Evolutionary conservation across 495 filamentous ascomycete genomes (phyloP).

Genomic region (Talaromyces stipitatus): DNA sequence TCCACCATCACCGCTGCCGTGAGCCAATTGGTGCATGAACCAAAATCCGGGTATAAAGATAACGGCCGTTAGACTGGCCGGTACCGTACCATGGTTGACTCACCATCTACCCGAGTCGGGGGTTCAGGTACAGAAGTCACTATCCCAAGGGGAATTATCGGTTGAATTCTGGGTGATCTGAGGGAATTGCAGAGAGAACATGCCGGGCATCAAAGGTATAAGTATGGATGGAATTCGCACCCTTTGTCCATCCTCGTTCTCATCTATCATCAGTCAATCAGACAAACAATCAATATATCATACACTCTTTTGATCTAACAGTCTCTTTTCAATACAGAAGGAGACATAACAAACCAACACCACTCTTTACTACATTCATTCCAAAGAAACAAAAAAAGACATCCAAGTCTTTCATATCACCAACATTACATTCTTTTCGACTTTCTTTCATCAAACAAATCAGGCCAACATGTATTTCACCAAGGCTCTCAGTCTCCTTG

Average conservation of each 20-base stretch:
- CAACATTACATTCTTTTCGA: not conserved
- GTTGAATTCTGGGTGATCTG: not conserved
- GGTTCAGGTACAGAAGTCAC: not conserved
- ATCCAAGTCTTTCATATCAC: not conserved
- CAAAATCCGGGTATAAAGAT: not conserved
- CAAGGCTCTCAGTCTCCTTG: slow-evolving; percentile 31
- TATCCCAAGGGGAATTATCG: not conserved
- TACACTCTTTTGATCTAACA: not conserved
- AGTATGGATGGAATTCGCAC: not conserved
- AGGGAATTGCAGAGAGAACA: not conserved
- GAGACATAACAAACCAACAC: not conserved
- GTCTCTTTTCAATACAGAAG: not conserved
- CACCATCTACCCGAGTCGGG: not conserved
- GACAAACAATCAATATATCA: not conserved
- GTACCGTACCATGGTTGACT: not conserved
- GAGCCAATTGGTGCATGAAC: not conserved
- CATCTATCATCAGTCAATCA: not conserved
- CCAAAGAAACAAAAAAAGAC: not conserved
- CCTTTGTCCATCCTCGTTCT: not conserved
- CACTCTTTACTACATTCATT: not conserved
- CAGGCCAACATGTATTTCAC: slow-evolving; percentile 41
- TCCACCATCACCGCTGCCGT: not conserved
- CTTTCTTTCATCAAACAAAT: slow-evolving; percentile 7
- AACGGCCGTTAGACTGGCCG: not conserved
- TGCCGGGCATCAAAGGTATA: not conserved